Evolutionary conservation across 202 grass and related monocot species (phyloP).

Genomic region (Musa balbisiana): DNA sequence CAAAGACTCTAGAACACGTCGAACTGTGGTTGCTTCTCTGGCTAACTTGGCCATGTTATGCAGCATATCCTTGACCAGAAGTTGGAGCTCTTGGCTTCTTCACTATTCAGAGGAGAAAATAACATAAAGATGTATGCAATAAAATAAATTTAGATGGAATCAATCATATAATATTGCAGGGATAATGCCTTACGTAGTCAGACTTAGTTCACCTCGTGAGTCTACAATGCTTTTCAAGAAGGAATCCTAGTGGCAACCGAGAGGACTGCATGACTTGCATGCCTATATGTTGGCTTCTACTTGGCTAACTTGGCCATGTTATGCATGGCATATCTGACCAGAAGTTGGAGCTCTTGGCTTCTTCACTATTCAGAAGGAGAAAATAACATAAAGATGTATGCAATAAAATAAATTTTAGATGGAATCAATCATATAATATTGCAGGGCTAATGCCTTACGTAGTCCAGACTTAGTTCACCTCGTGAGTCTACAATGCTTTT

Average conservation of each 20-base stretch:
- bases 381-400: constrained; percentile 37
- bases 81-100: constrained; percentile 66
- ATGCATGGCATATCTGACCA: constrained; percentile 94
- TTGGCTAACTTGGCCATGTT: constrained; percentile 96
- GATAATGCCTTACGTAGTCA: constrained; percentile 26
- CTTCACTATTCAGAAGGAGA: constrained; percentile 42
- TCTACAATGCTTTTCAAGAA: constrained; percentile 78
- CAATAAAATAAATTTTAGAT: constrained; percentile 24
- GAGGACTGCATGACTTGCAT: constrained; percentile 36
- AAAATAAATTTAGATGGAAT: constrained; percentile 19
- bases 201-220: constrained; percentile 19
- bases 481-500: constrained; percentile 51
- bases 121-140: constrained; percentile 31
- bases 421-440: constrained; percentile 7
- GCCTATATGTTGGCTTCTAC: too few relatives aligned
- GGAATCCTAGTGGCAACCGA: constrained; percentile 50
- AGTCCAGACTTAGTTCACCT: constrained; percentile 18
- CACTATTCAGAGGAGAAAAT: constrained; percentile 39
- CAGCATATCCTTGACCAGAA: constrained; percentile 95
- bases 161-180: constrained; percentile 8
- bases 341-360: constrained; percentile 67
- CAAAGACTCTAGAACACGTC: constrained; percentile 88
- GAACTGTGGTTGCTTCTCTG: constrained; percentile 76
- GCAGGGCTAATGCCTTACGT: constrained; percentile 24
- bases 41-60: constrained; percentile 98